Evolutionary conservation across 768 basidiomycete species (phyloP), one percentile per base, ranked within the genome.

Genomic region (Rhodocollybia butyracea): DNA sequence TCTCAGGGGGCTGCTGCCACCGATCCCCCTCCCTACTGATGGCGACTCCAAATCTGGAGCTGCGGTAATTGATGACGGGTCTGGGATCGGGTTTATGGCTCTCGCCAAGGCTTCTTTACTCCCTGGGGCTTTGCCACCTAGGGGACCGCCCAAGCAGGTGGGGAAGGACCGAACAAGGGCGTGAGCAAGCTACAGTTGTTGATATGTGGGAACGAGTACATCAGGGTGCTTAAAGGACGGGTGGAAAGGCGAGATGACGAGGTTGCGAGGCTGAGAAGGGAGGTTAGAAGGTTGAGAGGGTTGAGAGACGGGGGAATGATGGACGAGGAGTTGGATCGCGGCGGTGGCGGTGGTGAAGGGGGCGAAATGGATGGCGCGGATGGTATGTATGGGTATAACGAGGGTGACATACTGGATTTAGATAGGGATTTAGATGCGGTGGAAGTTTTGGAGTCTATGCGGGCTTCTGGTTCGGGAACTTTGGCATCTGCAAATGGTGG

Each of bases 101-200:
- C 17, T 54, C 10, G 53, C 53, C 13, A 54, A 54, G 32, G 53
- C 53, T 62, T 88, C 90, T 0, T 73, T 88, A 3, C 78, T 94
- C 1, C 94, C 94, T 6, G 94, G 94, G 26, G 88, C 90, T 1
- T 80, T 94, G 15, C 94, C 94, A 0, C 94, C 94, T 1, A 80
- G 94, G 8, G 89, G 95, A 0, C 89, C 94, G 7, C 92, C 93
- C 3, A 84, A 94, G 83, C 87, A 24, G 82, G 89, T 50, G 78
- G 83, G 2, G 92, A 95, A 57, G 94, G 94, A n/a, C 94, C 94
- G 10, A 98, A 98, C 70, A 89, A 94, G 64, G 87, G 86, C 15
- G 93, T 98, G 46, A 93, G 91, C 76, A 98, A 97, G 76, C 75
- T 97, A 55, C 94, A 96, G 70, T 73, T 98, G 34, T 70, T 98